Base-by-base conservation (phyloP, 768 basidiomycete species). In the Cytidiella melzeri region DNA sequence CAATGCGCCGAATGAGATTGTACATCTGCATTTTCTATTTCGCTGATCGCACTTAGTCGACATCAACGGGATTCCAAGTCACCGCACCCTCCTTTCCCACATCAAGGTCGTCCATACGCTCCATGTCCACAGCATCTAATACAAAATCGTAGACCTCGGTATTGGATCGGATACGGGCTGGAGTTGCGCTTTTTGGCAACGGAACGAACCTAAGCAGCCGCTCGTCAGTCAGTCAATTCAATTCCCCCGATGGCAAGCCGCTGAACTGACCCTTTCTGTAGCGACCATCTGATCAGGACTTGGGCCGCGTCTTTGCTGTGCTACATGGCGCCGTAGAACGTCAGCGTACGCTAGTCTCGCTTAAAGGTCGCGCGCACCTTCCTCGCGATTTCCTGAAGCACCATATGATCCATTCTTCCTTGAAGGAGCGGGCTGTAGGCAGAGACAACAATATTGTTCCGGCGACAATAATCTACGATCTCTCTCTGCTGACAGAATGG, bases 241-340 rank as follows among this genome's bases (percentile, higher is more conserved):
- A 43, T 36, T n/a, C 36, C 19, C 27, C 15, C 41, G 23, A 25
- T n/a, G 42, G 36, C 7, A 7, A 34, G 9, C 30, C 30, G 30
- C 9, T 5, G 30, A 11, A 41, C 77, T 43, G 57, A 87, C 87
- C 83, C 82, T 60, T 76, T 80, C 64, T 97, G 94, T 39, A 97
- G 68, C 34, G 90, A 93, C 90, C 92, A 96, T 24, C 94, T 80
- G 48, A 96, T 69, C 15, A 95, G 75, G 43, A 95, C 73, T 58
- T 96, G 93, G 11, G 90, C 84, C 3, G 78, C 75, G 43, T 83
- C 79, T 45, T 76, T 75, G 18, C 64, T 63, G 54, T 83, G 65
- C 72, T 56, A 38, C 34, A 19, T 11, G 40, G 13, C n/a, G 7
- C 11, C 9, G 10, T 47, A 12, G 6, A 27, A 6, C n/a, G 26